Evolutionary conservation across 495 filamentous ascomycete genomes (phyloP).

Genomic region (Penicillium flavigenum): DNA sequence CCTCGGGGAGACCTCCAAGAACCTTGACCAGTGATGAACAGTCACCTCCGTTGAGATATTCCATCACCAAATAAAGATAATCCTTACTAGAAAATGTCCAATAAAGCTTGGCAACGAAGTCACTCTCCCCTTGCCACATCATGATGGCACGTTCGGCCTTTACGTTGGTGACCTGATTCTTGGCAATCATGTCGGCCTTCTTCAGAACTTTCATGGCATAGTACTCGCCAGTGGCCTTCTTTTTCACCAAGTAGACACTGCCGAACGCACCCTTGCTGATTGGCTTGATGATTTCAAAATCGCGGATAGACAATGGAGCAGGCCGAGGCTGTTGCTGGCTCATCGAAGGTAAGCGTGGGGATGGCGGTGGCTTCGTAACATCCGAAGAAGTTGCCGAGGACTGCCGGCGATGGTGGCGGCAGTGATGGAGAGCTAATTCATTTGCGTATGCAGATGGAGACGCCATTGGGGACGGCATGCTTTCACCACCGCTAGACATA

Average conservation of each 20-base stretch:
- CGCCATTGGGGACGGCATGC: constrained; percentile 77
- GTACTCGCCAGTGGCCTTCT: constrained; percentile 97
- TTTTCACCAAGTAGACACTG: constrained; percentile 95
- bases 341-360: constrained; percentile 71
- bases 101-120: constrained; percentile 97
- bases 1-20: constrained; percentile 84
- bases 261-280: constrained; percentile 99
- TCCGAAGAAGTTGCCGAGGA: constrained; percentile 86
- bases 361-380: constrained; percentile 66
- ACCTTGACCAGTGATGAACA: constrained; percentile 96
- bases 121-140: constrained; percentile 99
- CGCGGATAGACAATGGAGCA: constrained; percentile 91
- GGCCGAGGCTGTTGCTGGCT: constrained; percentile 72
- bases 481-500: constrained; percentile 69
- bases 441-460: constrained; percentile 81
- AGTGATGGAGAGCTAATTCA: constrained; percentile 65
- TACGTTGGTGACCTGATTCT: constrained; percentile 98
- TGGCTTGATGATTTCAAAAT: constrained; percentile 98
- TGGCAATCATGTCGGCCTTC: constrained; percentile 99
- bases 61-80: constrained; percentile 98
- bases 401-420: constrained; percentile 82
- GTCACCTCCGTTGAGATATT: constrained; percentile 96
- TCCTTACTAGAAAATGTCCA: constrained; percentile 99
- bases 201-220: constrained; percentile 98
- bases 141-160: constrained; percentile 99